Percentiles rank a stretch among this genome's conserved stretches.
These are phyloP conservation scores for Stachybotrys echinatus DNA, from an alignment of 2,329 filamentous ascomycete genomes.

Conservation along the genomic window DNA sequence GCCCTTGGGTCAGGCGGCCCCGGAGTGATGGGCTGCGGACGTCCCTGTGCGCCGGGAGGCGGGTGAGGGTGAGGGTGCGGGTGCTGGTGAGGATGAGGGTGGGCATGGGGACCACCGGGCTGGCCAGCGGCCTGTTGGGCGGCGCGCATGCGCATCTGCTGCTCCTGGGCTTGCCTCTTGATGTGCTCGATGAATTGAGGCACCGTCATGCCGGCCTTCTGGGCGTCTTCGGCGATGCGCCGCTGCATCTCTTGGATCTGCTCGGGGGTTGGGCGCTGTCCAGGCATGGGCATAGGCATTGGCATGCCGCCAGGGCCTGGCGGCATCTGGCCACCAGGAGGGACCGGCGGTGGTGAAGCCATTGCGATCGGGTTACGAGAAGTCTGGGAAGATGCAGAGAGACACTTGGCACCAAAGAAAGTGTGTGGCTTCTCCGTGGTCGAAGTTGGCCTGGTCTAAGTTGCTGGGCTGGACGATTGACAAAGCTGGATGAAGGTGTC, in stretches of 20 bases:
- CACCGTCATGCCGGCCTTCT: constrained; percentile 78
- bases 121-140: constrained; percentile 34
- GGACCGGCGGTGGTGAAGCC: constrained; percentile 20
- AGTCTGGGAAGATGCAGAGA: constrained; percentile 4
- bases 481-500: not conserved
- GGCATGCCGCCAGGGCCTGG: constrained; percentile 14
- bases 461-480: not conserved
- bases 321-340: constrained; percentile 18
- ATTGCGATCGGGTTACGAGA: constrained; percentile 12
- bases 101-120: constrained; percentile 18
- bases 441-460: no score
- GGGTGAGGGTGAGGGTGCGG: constrained; percentile 7
- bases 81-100: constrained; percentile 26
- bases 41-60: constrained; percentile 29
- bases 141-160: constrained; percentile 44
- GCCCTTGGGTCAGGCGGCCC: constrained; percentile 86
- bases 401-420: no score
- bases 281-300: constrained; percentile 28
- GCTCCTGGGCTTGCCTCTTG: constrained; percentile 49
- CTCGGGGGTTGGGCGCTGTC: constrained; percentile 65
- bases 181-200: constrained; percentile 75
- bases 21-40: constrained; percentile 64
- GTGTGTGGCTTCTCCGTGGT: no score
- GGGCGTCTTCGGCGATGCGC: constrained; percentile 75
- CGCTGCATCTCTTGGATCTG: constrained; percentile 82